Evolutionary conservation across 1,284 basidiomycete species (phyloP).

Genomic region (Irpex lacteus): DNA sequence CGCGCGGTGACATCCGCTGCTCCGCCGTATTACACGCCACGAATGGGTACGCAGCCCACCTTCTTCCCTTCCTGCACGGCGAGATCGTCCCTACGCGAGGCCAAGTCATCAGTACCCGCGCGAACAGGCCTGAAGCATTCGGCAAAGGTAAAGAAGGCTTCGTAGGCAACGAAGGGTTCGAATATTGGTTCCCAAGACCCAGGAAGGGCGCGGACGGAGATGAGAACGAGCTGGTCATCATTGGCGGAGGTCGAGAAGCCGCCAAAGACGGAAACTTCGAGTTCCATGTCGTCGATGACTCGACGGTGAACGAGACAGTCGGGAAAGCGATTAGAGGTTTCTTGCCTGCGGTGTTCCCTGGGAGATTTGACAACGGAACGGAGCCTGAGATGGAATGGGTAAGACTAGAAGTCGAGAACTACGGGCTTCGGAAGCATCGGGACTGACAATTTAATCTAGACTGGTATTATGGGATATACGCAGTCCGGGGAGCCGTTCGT

Average conservation of each 20-base stretch:
- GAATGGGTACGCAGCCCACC: slow-evolving; percentile 72
- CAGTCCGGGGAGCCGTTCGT: slow-evolving; percentile 66
- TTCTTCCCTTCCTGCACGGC: slow-evolving; percentile 57
- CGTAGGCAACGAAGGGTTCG: slow-evolving; percentile 47
- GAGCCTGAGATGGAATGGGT: slow-evolving; percentile 80
- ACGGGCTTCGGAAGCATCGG: no score
- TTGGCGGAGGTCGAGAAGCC: slow-evolving; percentile 68
- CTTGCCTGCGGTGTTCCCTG: slow-evolving; percentile 59
- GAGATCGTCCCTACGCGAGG: slow-evolving; percentile 74
- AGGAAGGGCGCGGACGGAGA: slow-evolving; percentile 8
- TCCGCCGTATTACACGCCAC: slow-evolving; percentile 75
- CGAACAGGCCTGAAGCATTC: slow-evolving; percentile 35
- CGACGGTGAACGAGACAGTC: slow-evolving; percentile 45
- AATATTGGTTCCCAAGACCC: slow-evolving; percentile 79
- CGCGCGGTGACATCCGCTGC: slow-evolving; percentile 56
- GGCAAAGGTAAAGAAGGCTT: slow-evolving; percentile 1
- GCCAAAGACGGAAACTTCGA: slow-evolving; percentile 42
- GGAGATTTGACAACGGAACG: slow-evolving; percentile 40
- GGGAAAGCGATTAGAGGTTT: slow-evolving; percentile 52
- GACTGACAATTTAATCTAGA: slow-evolving; percentile 37
- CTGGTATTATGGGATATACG: slow-evolving; percentile 83
- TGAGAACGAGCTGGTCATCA: slow-evolving; percentile 57
- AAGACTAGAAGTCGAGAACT: slow-evolving; percentile 12
- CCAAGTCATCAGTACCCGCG: slow-evolving; percentile 65
- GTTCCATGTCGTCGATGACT: slow-evolving; percentile 60